Evolutionary conservation across 768 basidiomycete species (phyloP).

Genomic region (Leucogyrophana mollusca): DNA sequence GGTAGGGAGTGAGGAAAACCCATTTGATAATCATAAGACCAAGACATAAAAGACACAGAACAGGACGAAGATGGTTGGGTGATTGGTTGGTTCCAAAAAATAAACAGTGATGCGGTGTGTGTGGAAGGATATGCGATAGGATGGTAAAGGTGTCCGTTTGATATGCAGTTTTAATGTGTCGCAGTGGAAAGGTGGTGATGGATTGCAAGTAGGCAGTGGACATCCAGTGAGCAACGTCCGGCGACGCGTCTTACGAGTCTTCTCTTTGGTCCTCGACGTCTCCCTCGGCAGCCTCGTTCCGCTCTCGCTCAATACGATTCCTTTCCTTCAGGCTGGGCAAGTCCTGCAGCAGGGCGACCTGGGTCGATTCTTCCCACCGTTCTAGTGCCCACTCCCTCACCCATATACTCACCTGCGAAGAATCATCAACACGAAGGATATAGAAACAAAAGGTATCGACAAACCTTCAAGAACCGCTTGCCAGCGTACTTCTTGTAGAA

Average conservation of each 20-base stretch:
- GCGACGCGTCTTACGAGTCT: not conserved
- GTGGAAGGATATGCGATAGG: constrained; percentile 5
- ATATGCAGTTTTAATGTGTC: constrained; percentile 7
- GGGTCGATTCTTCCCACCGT: constrained; percentile 63
- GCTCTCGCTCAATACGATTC: constrained; percentile 39
- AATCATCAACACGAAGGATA: constrained; percentile 1
- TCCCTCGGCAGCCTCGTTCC: constrained; percentile 17
- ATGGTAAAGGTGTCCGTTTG: constrained; percentile 9
- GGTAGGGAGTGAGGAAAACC: not conserved
- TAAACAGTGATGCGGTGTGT: constrained; percentile 8
- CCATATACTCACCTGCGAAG: constrained; percentile 69
- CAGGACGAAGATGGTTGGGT: constrained; percentile 3
- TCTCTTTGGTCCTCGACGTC: constrained; percentile 6
- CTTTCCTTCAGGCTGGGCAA: constrained; percentile 58
- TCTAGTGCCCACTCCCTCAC: constrained; percentile 84
- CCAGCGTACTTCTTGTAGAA: constrained; percentile 89
- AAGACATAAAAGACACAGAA: constrained; percentile 7
- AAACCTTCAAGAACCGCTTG: constrained; percentile 81
- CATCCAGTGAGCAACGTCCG: not conserved
- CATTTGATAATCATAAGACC: constrained; percentile 12
- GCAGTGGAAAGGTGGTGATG: not conserved
- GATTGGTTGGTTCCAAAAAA: constrained; percentile 5
- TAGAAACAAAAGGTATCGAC: constrained; percentile 13
- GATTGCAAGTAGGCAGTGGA: not conserved
- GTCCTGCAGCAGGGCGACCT: constrained; percentile 59